A percentile compares a stretch with the other conserved stretches of the same genome.
Evolutionary conservation across 78 protist species (phyloP).

Genomic region (Speleostelium caveatum): DNA sequence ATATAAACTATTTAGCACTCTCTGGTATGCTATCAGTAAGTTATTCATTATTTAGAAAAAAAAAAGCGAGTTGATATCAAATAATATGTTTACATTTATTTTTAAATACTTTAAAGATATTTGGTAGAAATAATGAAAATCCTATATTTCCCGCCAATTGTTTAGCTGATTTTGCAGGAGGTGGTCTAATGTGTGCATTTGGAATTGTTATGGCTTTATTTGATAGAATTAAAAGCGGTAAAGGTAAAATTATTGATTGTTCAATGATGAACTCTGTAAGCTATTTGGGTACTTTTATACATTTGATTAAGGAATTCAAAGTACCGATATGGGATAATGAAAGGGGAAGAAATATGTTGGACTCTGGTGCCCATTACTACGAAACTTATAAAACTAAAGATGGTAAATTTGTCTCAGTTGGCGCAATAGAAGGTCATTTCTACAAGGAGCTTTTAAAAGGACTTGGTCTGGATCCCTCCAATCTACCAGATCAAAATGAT

Average conservation of each 20-base stretch:
- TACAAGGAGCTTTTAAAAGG: constrained; percentile 13
- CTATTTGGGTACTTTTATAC: constrained; percentile 23
- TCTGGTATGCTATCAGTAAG: constrained; percentile 75
- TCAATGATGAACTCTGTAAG: constrained; percentile 57
- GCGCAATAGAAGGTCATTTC: constrained; percentile 82
- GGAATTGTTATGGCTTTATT: constrained; percentile 81
- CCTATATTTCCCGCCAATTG: constrained; percentile 82
- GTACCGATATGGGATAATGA: constrained; percentile 7
- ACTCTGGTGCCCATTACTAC: constrained; percentile 87
- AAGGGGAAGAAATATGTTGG: constrained; percentile 76
- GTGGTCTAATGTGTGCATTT: constrained; percentile 73
- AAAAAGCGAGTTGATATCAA: neutral
- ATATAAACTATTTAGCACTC: constrained; percentile 85
- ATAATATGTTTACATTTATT: neutral
- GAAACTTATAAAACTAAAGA: constrained; percentile 63
- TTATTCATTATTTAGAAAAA: too few species aligned
- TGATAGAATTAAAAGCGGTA: constrained; percentile 32
- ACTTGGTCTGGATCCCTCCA: neutral
- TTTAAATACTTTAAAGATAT: neutral
- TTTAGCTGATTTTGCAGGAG: constrained; percentile 89
- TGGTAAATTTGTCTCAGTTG: constrained; percentile 74
- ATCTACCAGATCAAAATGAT: neutral
- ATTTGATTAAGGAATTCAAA: neutral
- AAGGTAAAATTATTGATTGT: constrained; percentile 65
- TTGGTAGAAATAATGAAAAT: constrained; percentile 24